Percentiles rank a stretch among this genome's conserved stretches.
These are phyloP conservation scores for Evansstolkia leycettana DNA, from an alignment of 495 filamentous ascomycete genomes.

Conservation along the genomic window DNA sequence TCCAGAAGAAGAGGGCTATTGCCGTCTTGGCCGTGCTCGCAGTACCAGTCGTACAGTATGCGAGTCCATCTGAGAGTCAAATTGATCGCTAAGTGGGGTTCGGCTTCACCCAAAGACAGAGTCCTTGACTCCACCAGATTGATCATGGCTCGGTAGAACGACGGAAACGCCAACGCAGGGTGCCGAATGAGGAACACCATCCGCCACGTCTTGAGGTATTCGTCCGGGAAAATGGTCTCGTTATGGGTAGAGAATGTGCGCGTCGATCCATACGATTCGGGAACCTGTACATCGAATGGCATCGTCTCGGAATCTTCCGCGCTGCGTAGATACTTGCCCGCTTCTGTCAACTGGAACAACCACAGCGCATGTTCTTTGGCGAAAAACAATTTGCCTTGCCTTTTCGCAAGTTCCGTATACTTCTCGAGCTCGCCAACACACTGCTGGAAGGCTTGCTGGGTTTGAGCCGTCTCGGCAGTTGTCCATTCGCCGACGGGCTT, in stretches of 20 bases:
- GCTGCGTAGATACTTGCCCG: conserved; percentile 2
- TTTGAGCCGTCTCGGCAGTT: conserved; percentile 5
- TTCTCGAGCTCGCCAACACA: conserved; percentile 17
- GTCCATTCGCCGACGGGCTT: conserved; percentile 18
- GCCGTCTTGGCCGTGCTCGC: conserved; percentile 8
- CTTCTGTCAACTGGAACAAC: conserved; percentile 8
- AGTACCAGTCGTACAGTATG: conserved; percentile 23
- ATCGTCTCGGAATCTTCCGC: neutral
- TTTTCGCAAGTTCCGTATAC: conserved; percentile 10
- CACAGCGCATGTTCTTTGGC: conserved; percentile 29
- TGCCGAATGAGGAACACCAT: conserved; percentile 32
- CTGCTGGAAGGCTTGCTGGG: conserved; percentile 8
- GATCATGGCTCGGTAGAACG: conserved; percentile 19
- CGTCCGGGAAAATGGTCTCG: conserved; percentile 25
- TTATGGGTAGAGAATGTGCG: conserved; percentile 17
- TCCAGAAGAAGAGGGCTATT: conserved; percentile 26
- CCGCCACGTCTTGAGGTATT: conserved; percentile 20
- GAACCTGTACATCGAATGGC: conserved; percentile 3
- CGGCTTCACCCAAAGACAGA: conserved; percentile 4
- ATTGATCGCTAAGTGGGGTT: conserved; percentile 7
- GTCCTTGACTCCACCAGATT: conserved; percentile 9
- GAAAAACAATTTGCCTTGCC: conserved; percentile 17
- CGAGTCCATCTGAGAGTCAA: conserved; percentile 23
- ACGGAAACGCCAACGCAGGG: conserved; percentile 27
- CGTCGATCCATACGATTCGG: conserved; percentile 5